Evolutionary conservation across 2,329 filamentous ascomycete species (phyloP).

Genomic region (Fusarium brevicatenulatum): DNA sequence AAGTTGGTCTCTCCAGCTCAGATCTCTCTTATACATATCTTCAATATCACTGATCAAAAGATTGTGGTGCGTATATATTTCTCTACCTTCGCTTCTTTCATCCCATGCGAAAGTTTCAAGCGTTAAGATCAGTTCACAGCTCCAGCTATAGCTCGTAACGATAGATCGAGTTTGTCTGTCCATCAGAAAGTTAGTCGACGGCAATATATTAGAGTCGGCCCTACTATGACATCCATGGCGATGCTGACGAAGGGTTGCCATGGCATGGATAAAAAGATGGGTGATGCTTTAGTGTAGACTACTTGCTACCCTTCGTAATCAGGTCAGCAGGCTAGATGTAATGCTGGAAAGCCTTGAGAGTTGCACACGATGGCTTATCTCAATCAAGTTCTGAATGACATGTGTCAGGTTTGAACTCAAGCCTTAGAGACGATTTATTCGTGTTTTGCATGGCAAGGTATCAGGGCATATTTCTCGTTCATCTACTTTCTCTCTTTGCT

Average conservation of each 20-base stretch:
- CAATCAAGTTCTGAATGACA: fast-evolving
- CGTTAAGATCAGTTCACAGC: fast-evolving
- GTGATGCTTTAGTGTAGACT: no score
- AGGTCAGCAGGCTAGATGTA: no score
- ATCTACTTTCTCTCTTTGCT: no score
- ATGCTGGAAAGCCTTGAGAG: background rate
- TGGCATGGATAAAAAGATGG: background rate
- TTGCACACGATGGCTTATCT: background rate
- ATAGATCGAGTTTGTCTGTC: background rate
- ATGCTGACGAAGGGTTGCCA: no score
- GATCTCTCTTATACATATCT: fast-evolving
- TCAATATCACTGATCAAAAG: background rate
- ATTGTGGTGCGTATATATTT: background rate
- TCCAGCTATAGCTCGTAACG: fast-evolving
- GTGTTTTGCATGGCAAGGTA: no score
- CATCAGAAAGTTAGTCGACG: fast-evolving
- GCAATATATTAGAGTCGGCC: fast-evolving
- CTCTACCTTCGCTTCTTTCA: background rate
- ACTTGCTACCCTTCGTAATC: no score
- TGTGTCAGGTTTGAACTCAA: fast-evolving
- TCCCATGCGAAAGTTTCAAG: fast-evolving
- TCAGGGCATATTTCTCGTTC: no score
- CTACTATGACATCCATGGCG: fast-evolving
- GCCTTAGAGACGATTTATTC: fast-evolving
- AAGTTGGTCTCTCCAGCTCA: no score